A percentile compares a stretch with the other conserved stretches of the same genome.
phyloP scores from a whole-genome alignment of 1,284 basidiomycete genomes.

The Moesziomyces sp. region DNA sequence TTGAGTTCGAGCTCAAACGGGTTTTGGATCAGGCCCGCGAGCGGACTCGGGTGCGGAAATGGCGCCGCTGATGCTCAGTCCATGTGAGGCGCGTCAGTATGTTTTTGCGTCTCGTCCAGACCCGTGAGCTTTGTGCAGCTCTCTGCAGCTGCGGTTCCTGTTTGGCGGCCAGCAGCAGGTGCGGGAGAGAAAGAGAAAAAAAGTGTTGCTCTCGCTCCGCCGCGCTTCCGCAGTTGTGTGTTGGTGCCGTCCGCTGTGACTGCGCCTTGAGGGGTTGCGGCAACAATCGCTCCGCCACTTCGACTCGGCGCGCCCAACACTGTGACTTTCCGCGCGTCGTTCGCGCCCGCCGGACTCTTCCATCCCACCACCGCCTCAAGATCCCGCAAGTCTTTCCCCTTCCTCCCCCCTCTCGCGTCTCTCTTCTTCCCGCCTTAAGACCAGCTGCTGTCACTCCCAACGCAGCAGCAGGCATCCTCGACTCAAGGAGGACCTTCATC shows the following conservation, averaged over 20 bases:
- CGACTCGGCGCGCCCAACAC: neutral
- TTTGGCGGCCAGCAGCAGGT: neutral
- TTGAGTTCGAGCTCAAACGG: no score
- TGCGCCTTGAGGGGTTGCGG: no score
- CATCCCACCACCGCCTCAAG: conserved; percentile 16
- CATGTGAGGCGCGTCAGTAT: conserved; percentile 9
- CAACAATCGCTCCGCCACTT: no score
- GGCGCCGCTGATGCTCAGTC: neutral
- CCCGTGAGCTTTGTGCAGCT: conserved; percentile 6
- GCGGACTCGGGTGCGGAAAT: no score
- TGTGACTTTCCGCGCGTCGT: conserved; percentile 4
- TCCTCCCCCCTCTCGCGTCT: no score
- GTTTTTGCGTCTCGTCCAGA: conserved; percentile 4
- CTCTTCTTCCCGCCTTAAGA: neutral
- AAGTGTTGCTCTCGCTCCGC: conserved; percentile 29
- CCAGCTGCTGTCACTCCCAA: neutral
- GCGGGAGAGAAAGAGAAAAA: conserved; percentile 4
- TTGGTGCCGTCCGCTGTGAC: neutral
- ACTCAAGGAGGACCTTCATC: conserved; percentile 11
- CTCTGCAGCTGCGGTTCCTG: conserved; percentile 13
- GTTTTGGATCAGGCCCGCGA: no score
- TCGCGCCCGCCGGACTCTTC: neutral
- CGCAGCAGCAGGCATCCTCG: conserved; percentile 14
- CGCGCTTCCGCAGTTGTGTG: neutral
- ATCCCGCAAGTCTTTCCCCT: conserved; percentile 4